A percentile compares a stretch with the other conserved stretches of the same genome.
These are phyloP conservation scores for Cladosporium sp. DNA, from an alignment of 2,329 filamentous ascomycete genomes.

Conservation along the genomic window DNA sequence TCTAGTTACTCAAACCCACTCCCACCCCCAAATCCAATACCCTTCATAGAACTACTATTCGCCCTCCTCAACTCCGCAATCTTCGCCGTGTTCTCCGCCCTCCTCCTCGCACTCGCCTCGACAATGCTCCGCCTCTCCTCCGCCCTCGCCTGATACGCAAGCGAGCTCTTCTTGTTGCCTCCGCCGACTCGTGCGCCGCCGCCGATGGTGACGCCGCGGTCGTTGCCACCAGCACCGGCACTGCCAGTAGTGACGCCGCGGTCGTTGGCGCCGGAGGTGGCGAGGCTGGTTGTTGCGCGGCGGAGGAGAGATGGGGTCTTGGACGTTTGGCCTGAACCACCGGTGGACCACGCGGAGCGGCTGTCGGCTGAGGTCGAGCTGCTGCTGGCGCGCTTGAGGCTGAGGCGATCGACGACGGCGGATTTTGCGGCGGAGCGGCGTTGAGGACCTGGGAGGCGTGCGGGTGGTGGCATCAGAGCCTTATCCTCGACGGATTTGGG, in stretches of 20 bases:
- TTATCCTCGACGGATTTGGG: conserved; percentile 25
- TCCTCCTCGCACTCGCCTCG: conserved; percentile 55
- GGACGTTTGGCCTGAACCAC: conserved; percentile 52
- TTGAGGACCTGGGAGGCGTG: conserved; percentile 44
- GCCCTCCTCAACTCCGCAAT: conserved; percentile 46
- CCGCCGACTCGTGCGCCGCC: conserved; percentile 49
- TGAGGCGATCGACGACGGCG: conserved; percentile 71
- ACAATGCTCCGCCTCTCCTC: conserved; percentile 55
- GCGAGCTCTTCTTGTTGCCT: conserved; percentile 58
- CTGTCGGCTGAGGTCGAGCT: conserved; percentile 25
- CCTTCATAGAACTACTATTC: conserved; percentile 41
- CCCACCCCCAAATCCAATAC: conserved; percentile 34
- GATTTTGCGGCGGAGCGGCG: conserved; percentile 40
- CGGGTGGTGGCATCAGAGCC: conserved; percentile 35
- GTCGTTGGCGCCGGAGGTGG: conserved; percentile 16
- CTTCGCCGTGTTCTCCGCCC: conserved; percentile 51
- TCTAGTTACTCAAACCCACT: conserved; percentile 45
- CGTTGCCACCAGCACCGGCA: conserved; percentile 26
- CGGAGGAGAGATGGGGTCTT: conserved; percentile 71
- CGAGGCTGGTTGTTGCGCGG: conserved; percentile 64
- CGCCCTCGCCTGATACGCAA: conserved; percentile 62
- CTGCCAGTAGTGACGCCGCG: conserved; percentile 26
- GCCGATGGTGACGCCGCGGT: conserved; percentile 46
- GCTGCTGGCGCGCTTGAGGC: conserved; percentile 54
- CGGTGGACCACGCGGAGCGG: conserved; percentile 42